Evolutionary conservation across 371 early-diverging fungal genomes (phyloP).

Genomic region (Syncephalastrum contaminatum): DNA sequence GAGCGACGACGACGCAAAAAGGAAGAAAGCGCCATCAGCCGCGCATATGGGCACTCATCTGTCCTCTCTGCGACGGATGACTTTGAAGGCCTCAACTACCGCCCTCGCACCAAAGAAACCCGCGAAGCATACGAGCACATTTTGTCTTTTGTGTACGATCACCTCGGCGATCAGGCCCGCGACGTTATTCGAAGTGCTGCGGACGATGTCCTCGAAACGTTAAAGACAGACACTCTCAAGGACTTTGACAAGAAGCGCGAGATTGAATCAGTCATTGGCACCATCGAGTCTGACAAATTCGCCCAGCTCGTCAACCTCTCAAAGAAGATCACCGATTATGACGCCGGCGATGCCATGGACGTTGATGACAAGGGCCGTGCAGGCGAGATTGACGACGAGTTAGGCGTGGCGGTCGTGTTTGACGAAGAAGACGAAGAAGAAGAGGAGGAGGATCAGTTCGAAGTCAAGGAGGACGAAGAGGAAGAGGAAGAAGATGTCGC

Average conservation of each 20-base stretch:
- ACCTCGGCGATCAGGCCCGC: slow-evolving; percentile 87
- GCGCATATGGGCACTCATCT: slow-evolving; percentile 76
- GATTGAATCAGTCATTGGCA: slow-evolving; percentile 74
- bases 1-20: slow-evolving; percentile 57
- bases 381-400: slow-evolving; percentile 70
- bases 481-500: slow-evolving; percentile 28
- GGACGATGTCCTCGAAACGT: slow-evolving; percentile 78
- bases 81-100: slow-evolving; percentile 83
- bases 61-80: slow-evolving; percentile 92
- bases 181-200: slow-evolving; percentile 91
- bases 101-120: slow-evolving; percentile 94
- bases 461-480: slow-evolving; percentile 57
- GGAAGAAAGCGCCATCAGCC: slow-evolving; percentile 60
- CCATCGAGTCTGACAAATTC: slow-evolving; percentile 76
- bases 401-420: slow-evolving; percentile 79
- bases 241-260: slow-evolving; percentile 89
- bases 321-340: slow-evolving; percentile 92
- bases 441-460: slow-evolving; percentile 59
- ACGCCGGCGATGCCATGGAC: slow-evolving; percentile 46
- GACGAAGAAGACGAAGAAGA: slow-evolving; percentile 68
- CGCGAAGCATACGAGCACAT: slow-evolving; percentile 88
- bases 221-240: slow-evolving; percentile 83
- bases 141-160: slow-evolving; percentile 74
- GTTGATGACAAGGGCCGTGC: slow-evolving; percentile 45
- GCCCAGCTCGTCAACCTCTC: slow-evolving; percentile 87